Evolutionary conservation across 1,284 basidiomycete species (phyloP).

Genomic region (Coniophora puteana): DNA sequence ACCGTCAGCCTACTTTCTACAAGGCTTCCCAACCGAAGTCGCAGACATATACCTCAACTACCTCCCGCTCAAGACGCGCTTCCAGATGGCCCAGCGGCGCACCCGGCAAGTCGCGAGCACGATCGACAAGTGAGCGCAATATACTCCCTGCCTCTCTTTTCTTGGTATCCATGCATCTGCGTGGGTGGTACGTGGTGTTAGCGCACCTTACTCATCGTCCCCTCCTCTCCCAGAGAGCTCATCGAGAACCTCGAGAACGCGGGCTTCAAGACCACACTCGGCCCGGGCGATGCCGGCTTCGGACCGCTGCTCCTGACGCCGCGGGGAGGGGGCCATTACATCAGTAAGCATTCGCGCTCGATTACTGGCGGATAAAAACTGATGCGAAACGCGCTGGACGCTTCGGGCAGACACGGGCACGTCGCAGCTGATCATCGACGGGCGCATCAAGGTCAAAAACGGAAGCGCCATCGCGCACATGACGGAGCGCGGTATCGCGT

Average conservation of each 20-base stretch:
- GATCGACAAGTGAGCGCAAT: conserved; percentile 20
- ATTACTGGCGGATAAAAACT: no score
- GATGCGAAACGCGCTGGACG: not conserved
- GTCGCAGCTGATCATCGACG: conserved; percentile 35
- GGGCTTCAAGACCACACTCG: conserved; percentile 42
- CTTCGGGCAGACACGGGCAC: conserved; percentile 29
- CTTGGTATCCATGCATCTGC: not conserved
- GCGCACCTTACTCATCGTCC: not conserved
- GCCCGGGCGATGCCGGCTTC: conserved; percentile 33
- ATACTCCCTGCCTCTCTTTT: not conserved
- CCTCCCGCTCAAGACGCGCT: conserved; percentile 15
- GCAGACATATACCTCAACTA: conserved; percentile 16
- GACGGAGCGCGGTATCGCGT: conserved; percentile 31
- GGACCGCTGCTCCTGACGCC: conserved; percentile 28
- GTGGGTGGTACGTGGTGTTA: not conserved
- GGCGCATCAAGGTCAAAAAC: conserved; percentile 42
- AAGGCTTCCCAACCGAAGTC: conserved; percentile 21
- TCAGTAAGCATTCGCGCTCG: conserved; percentile 19
- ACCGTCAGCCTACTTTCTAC: conserved; percentile 17
- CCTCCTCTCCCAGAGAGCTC: conserved; percentile 23
- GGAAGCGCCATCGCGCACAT: conserved; percentile 33
- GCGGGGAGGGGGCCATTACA: conserved; percentile 41
- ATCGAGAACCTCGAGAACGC: conserved; percentile 38
- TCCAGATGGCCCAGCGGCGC: conserved; percentile 17
- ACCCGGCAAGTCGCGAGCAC: conserved; percentile 18